Conservation (phyloP, 2,329 filamentous ascomycete genomes). For the Helotiales sp. region DNA sequence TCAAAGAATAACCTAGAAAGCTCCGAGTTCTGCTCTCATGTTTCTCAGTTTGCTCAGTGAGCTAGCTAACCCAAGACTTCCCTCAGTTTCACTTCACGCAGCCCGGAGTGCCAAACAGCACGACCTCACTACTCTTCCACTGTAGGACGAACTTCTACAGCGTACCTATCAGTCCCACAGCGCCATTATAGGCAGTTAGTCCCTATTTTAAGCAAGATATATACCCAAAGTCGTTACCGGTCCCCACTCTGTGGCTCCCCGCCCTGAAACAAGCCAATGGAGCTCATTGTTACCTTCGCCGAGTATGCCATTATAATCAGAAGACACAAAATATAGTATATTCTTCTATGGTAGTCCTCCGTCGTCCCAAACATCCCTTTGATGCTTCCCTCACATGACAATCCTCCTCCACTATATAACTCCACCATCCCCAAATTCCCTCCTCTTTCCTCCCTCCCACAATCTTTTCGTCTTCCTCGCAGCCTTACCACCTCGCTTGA, state of each 20-base stretch:
- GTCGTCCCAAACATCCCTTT: not conserved
- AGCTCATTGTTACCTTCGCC: not conserved
- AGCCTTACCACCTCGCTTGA: conserved; percentile 5
- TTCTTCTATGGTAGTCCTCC: not conserved
- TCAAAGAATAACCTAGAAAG: no score
- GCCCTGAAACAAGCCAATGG: not conserved
- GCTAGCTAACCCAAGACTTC: no score
- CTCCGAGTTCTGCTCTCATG: no score
- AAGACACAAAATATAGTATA: not conserved
- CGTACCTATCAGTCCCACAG: not conserved
- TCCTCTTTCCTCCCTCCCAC: not conserved
- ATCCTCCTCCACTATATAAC: not conserved
- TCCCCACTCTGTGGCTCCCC: not conserved
- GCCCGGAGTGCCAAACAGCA: no score
- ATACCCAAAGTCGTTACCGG: not conserved
- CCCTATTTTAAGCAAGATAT: no score
- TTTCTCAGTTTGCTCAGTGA: no score
- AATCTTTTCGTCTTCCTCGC: conserved; percentile 1
- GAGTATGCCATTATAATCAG: not conserved
- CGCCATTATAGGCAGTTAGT: not conserved
- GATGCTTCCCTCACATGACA: not conserved
- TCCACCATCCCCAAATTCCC: not conserved
- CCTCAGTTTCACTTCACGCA: not conserved
- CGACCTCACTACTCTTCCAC: not conserved
- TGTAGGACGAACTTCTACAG: no score